Evolutionary conservation across 2,329 filamentous ascomycete species (phyloP).

Genomic region (Diaporthe ilicicola): DNA sequence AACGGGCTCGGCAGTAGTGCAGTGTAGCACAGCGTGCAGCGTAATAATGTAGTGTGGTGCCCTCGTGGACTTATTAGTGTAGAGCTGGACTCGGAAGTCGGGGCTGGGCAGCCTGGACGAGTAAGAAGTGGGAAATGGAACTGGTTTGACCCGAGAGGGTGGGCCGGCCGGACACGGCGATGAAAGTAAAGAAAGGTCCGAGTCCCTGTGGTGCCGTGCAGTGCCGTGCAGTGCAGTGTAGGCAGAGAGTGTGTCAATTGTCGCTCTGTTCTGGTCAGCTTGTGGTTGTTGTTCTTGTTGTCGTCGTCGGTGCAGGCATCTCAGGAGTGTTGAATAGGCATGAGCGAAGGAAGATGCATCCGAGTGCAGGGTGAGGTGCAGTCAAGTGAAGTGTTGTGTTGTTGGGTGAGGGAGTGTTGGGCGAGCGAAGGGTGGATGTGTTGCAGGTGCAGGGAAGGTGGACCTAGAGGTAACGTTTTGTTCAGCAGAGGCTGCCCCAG

Average conservation of each 20-base stretch:
- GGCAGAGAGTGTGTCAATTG: not conserved
- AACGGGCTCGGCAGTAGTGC: not conserved
- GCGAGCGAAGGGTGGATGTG: not conserved
- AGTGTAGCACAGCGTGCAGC: not conserved
- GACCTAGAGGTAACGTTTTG: conserved; percentile 22
- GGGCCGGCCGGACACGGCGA: conserved; percentile 14
- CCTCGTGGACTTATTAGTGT: not conserved
- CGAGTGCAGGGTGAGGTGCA: not conserved
- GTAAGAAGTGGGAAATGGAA: conserved; percentile 19
- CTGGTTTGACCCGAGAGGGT: conserved; percentile 19
- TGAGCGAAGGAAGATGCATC: not conserved
- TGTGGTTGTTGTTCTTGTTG: not conserved
- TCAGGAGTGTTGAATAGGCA: not conserved
- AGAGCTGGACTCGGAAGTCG: conserved; percentile 5
- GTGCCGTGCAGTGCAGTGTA: not conserved
- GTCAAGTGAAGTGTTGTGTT: not conserved
- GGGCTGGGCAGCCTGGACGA: conserved; percentile 11
- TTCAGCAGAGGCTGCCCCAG: not conserved
- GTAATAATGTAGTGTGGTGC: not conserved
- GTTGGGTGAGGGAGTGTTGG: not conserved
- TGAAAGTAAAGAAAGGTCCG: conserved; percentile 10
- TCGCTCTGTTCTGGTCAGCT: not conserved
- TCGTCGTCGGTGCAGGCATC: not conserved
- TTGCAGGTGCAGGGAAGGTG: not conserved
- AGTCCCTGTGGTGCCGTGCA: not conserved